A percentile compares a stretch with the other conserved stretches of the same genome.
Evolutionary conservation across 768 basidiomycete genomes (phyloP).

Genomic region (Suillus bovinus): DNA sequence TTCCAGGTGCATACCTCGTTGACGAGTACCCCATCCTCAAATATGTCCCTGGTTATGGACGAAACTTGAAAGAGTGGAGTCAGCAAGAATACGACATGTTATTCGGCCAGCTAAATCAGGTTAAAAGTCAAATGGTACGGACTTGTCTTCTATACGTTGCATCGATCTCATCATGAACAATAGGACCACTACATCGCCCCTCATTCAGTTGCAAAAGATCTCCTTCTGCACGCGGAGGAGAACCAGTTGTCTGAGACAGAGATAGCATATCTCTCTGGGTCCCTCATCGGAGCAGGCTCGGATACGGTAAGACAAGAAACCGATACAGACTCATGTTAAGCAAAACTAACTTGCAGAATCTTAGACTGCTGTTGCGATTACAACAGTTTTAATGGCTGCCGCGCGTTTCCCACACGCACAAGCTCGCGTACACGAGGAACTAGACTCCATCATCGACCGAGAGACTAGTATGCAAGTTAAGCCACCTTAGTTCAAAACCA

Average conservation of each 20-base stretch:
- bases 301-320: constrained; percentile 41
- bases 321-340: too few species aligned
- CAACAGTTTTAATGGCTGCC: constrained; percentile 38
- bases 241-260: constrained; percentile 52
- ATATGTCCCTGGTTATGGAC: constrained; percentile 63
- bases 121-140: constrained; percentile 44
- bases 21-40: constrained; percentile 37
- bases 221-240: constrained; percentile 46
- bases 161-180: constrained; percentile 18
- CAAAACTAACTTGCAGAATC: background rate
- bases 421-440: constrained; percentile 35
- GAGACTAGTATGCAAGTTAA: constrained; percentile 29
- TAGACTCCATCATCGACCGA: constrained; percentile 38
- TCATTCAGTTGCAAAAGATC: constrained; percentile 51
- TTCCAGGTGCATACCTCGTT: constrained; percentile 34
- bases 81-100: constrained; percentile 52
- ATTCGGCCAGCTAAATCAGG: constrained; percentile 45
- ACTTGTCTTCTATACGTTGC: constrained; percentile 15
- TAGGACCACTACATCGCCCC: constrained; percentile 16
- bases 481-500: background rate
- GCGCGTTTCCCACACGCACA: constrained; percentile 37
- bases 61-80: constrained; percentile 54
- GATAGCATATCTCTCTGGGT: constrained; percentile 57
- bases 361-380: constrained; percentile 29
- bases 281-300: constrained; percentile 63